Percentiles rank a stretch among this genome's conserved stretches.
These are phyloP conservation scores for Zygnema cylindricum DNA, from an alignment of 139 green algal genomes.

Conservation along the genomic window DNA sequence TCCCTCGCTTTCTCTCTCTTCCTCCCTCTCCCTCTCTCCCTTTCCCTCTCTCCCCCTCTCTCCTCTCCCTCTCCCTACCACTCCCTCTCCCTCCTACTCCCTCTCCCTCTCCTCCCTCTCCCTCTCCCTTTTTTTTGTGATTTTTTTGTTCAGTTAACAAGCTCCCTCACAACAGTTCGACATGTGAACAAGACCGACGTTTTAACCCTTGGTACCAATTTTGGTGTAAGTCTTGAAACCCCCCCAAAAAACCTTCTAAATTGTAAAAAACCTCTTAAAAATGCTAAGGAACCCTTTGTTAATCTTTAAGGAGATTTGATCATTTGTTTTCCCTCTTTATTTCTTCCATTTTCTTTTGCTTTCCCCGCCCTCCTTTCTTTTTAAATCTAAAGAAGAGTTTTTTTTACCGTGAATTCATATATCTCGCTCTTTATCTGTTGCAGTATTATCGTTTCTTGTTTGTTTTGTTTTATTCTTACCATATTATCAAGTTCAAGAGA, in stretches of 20 bases:
- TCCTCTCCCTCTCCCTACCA: background rate
- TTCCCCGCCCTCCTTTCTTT: too few relatives aligned
- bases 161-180: slow-evolving; percentile 44
- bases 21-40: background rate
- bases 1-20: background rate
- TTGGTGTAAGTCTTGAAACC: slow-evolving; percentile 29
- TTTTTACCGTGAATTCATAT: too few relatives aligned
- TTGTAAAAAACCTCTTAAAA: too few relatives aligned
- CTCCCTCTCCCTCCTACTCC: background rate
- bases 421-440: too few relatives aligned
- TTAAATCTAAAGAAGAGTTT: too few relatives aligned
- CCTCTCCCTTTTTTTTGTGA: slow-evolving; percentile 16
- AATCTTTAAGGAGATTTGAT: too few relatives aligned
- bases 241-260: background rate
- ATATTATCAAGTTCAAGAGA: too few relatives aligned
- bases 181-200: slow-evolving; percentile 56
- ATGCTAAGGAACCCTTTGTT: too few relatives aligned
- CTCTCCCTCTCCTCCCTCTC: background rate
- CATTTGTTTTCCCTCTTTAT: too few relatives aligned
- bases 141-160: slow-evolving; percentile 54
- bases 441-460: too few relatives aligned
- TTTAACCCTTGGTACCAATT: slow-evolving; percentile 32
- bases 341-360: too few relatives aligned
- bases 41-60: background rate
- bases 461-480: too few relatives aligned